A percentile compares a stretch with the other conserved stretches of the same genome.
Conservation (phyloP, 352 stramenopile species). For the Peronosclerospora sorghi region DNA sequence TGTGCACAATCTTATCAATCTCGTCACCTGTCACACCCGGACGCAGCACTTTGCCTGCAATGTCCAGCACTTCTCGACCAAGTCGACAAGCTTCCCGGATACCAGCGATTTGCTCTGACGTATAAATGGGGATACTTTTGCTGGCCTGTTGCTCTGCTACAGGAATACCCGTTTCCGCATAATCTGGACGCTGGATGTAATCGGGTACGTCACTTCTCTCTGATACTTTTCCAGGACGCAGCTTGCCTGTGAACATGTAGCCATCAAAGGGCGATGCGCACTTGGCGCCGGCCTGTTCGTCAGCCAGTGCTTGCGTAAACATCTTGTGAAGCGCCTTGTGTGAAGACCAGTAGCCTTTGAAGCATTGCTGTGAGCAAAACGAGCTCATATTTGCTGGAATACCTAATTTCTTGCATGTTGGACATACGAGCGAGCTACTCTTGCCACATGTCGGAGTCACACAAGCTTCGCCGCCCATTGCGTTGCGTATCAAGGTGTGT, state of each 20-base stretch:
- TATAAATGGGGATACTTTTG: slow-evolving; percentile 90
- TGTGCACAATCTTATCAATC: slow-evolving; percentile 94
- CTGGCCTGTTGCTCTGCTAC: slow-evolving; percentile 50
- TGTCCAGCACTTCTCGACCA: slow-evolving; percentile 92
- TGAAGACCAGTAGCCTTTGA: slow-evolving; percentile 91
- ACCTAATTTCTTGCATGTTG: slow-evolving; percentile 86
- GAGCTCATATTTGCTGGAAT: slow-evolving; percentile 75
- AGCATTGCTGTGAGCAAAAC: slow-evolving; percentile 93
- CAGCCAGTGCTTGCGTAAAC: slow-evolving; percentile 51
- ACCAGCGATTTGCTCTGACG: slow-evolving; percentile 85
- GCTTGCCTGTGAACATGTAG: slow-evolving; percentile 74
- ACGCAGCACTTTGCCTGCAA: slow-evolving; percentile 80
- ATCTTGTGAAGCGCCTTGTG: slow-evolving; percentile 96
- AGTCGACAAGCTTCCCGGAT: slow-evolving; percentile 86
- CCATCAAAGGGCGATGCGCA: slow-evolving; percentile 36
- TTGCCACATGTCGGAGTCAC: slow-evolving; percentile 72
- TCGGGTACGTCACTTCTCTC: slow-evolving; percentile 64
- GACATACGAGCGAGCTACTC: slow-evolving; percentile 78
- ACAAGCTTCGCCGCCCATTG: slow-evolving; percentile 20
- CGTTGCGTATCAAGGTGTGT: too few species aligned
- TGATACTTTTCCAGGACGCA: slow-evolving; percentile 78
- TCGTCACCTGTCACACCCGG: slow-evolving; percentile 92
- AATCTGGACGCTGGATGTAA: slow-evolving; percentile 82
- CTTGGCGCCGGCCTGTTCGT: slow-evolving; percentile 18
- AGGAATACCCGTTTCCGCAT: slow-evolving; percentile 78